Percentiles rank a stretch among this genome's conserved stretches.
phyloP scores from a whole-genome alignment of 139 green algal species.

The Volvox reticuliferus region DNA sequence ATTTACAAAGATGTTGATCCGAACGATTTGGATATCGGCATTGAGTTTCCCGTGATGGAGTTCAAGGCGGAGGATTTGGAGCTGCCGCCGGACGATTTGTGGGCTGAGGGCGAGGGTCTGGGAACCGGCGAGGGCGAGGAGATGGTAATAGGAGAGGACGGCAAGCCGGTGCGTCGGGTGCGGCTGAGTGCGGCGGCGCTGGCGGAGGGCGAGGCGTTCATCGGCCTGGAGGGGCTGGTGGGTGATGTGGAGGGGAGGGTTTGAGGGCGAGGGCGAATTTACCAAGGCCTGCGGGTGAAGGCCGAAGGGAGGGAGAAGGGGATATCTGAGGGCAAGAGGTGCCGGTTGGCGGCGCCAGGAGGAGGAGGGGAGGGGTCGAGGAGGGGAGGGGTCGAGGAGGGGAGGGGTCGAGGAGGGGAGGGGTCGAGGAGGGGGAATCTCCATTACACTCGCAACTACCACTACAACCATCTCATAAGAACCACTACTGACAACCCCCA shows the following conservation, averaged over 20 bases:
- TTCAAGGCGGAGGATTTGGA: conserved; percentile 22
- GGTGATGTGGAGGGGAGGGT: not conserved
- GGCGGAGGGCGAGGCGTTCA: conserved; percentile 40
- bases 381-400: too few relatives aligned
- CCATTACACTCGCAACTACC: too few relatives aligned
- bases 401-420: too few relatives aligned
- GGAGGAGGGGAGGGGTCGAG: too few relatives aligned
- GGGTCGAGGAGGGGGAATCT: too few relatives aligned
- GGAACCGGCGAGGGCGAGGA: not conserved
- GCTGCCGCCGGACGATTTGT: conserved; percentile 30
- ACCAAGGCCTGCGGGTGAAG: too few relatives aligned
- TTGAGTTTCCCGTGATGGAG: conserved; percentile 26
- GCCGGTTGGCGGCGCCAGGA: too few relatives aligned
- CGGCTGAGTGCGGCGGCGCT: conserved; percentile 1
- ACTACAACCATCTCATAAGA: too few relatives aligned
- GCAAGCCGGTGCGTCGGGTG: not conserved
- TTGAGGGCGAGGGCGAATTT: too few relatives aligned
- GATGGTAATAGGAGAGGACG: not conserved
- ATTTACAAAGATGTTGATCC: conserved; percentile 24
- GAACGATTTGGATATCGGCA: conserved; percentile 28
- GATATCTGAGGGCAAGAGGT: too few relatives aligned
- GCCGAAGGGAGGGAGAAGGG: too few relatives aligned
- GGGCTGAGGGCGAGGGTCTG: not conserved
- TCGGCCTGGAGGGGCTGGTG: conserved; percentile 38
- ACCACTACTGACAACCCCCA: not conserved